A percentile compares a stretch with the other conserved stretches of the same genome.
Conservation (phyloP, 2,329 filamentous ascomycete genomes). For the Fusarium sarcochroum region DNA sequence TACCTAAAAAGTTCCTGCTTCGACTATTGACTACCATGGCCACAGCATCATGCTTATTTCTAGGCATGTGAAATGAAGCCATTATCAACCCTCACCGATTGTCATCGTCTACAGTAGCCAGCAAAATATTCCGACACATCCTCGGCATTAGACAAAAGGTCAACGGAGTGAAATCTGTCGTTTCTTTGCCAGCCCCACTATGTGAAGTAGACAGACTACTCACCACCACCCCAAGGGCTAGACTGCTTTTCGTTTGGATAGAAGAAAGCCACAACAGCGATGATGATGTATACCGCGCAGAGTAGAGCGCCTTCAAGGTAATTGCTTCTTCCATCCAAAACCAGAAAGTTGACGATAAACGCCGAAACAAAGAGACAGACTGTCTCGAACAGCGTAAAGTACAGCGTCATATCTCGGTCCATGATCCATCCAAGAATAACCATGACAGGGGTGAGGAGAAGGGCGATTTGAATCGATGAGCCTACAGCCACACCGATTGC, state of each 20-base stretch:
- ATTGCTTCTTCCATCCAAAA: slow-evolving; percentile 87
- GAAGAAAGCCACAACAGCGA: slow-evolving; percentile 76
- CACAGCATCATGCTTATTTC: not conserved
- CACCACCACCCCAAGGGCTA: slow-evolving; percentile 55
- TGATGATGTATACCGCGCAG: slow-evolving; percentile 77
- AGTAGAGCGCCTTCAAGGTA: slow-evolving; percentile 84
- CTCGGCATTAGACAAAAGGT: no score
- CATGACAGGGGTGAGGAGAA: slow-evolving; percentile 78
- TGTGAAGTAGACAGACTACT: slow-evolving; percentile 6
- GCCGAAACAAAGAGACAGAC: slow-evolving; percentile 87
- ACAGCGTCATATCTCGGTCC: slow-evolving; percentile 79
- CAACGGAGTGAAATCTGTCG: no score
- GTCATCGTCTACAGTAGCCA: not conserved
- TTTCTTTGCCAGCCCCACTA: no score
- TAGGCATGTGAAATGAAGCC: not conserved
- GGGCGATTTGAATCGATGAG: slow-evolving; percentile 79
- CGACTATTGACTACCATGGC: not conserved
- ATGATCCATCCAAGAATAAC: slow-evolving; percentile 81
- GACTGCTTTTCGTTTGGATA: slow-evolving; percentile 69
- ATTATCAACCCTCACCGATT: slow-evolving; percentile 22
- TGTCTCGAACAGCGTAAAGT: slow-evolving; percentile 91
- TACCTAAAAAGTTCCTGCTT: not conserved
- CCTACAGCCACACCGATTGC: slow-evolving; percentile 80
- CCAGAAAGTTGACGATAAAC: slow-evolving; percentile 89
- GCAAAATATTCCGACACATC: no score